Conservation (phyloP, 139 green algal species). For the Chlorella sp. region DNA sequence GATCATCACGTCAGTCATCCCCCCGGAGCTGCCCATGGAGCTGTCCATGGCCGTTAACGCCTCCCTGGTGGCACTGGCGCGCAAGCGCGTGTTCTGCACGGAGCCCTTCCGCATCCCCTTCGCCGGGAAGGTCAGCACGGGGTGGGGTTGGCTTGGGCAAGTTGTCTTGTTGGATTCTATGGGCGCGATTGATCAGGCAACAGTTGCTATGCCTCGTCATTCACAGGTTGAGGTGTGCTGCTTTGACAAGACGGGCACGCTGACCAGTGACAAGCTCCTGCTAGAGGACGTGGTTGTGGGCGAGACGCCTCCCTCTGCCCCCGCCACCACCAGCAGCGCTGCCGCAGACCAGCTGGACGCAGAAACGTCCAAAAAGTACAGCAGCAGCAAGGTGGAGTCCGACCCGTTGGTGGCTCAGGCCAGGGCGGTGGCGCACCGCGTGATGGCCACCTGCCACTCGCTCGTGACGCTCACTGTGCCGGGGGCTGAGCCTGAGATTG, state of each 20-base stretch:
- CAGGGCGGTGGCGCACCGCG: not conserved
- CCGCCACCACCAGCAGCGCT: slow-evolving; percentile 1
- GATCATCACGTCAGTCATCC: slow-evolving; percentile 95
- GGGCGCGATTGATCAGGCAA: not conserved
- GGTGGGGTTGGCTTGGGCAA: not conserved
- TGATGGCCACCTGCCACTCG: slow-evolving; percentile 82
- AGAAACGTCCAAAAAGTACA: not conserved
- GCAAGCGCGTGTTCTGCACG: slow-evolving; percentile 88
- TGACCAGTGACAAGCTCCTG: slow-evolving; percentile 91
- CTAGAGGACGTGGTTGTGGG: slow-evolving; percentile 56
- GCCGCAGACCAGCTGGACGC: not conserved
- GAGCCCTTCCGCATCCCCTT: slow-evolving; percentile 97
- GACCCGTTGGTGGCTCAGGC: too few species aligned
- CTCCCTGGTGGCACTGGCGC: slow-evolving; percentile 51
- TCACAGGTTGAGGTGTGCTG: slow-evolving; percentile 92
- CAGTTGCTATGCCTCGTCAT: not conserved
- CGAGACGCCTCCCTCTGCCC: slow-evolving; percentile 8
- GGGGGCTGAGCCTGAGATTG: slow-evolving; percentile 29
- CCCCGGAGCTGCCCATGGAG: slow-evolving; percentile 98
- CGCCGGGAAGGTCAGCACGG: slow-evolving; percentile 73
- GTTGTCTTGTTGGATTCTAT: not conserved
- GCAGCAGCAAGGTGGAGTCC: not conserved
- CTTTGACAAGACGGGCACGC: slow-evolving; percentile 99
- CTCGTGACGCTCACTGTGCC: slow-evolving; percentile 51
- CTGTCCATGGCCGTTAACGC: slow-evolving; percentile 90